phyloP scores from a whole-genome alignment of 805 yeast species.

The Kazachstania viticola region DNA sequence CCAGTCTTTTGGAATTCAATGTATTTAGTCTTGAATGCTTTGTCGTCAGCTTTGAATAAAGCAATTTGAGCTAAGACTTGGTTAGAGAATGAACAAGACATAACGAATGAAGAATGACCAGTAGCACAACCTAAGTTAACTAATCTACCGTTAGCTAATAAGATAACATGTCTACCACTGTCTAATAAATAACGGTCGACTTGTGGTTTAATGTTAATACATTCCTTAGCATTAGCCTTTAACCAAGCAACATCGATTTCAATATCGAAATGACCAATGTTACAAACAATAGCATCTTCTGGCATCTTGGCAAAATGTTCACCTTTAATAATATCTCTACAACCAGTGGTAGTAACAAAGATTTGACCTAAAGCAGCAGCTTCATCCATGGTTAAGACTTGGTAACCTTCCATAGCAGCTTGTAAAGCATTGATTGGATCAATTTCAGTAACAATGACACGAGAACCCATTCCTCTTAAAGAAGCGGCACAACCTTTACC shows the following conservation, averaged over 20 bases:
- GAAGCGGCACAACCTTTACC: slow-evolving; percentile 99
- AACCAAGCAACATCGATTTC: slow-evolving; percentile 99
- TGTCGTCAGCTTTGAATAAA: slow-evolving; percentile 79
- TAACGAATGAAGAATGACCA: slow-evolving; percentile 97
- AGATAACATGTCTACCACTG: slow-evolving; percentile 85
- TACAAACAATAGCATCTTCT: slow-evolving; percentile 98
- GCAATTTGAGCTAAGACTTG: slow-evolving; percentile 99
- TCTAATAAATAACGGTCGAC: slow-evolving; percentile 92
- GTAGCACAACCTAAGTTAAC: slow-evolving; percentile 99
- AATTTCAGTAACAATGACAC: slow-evolving; percentile 92
- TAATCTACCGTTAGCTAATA: slow-evolving; percentile 97
- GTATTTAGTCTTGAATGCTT: slow-evolving; percentile 62
- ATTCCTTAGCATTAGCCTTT: slow-evolving; percentile 85
- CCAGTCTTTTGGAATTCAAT: slow-evolving; percentile 91
- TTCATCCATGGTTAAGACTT: slow-evolving; percentile 90
- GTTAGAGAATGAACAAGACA: slow-evolving; percentile 99
- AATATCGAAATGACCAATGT: slow-evolving; percentile 98
- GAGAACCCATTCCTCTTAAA: slow-evolving; percentile 97
- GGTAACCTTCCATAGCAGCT: slow-evolving; percentile 98
- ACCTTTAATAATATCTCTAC: slow-evolving; percentile 94
- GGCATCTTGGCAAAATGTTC: slow-evolving; percentile 87
- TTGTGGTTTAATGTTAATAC: slow-evolving; percentile 96
- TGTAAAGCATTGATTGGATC: slow-evolving; percentile 99
- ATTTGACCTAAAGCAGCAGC: slow-evolving; percentile 90
- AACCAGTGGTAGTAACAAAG: slow-evolving; percentile 98